Conservation (phyloP, 2,329 filamentous ascomycete species). For the Mycosphaerella sp. region DNA sequence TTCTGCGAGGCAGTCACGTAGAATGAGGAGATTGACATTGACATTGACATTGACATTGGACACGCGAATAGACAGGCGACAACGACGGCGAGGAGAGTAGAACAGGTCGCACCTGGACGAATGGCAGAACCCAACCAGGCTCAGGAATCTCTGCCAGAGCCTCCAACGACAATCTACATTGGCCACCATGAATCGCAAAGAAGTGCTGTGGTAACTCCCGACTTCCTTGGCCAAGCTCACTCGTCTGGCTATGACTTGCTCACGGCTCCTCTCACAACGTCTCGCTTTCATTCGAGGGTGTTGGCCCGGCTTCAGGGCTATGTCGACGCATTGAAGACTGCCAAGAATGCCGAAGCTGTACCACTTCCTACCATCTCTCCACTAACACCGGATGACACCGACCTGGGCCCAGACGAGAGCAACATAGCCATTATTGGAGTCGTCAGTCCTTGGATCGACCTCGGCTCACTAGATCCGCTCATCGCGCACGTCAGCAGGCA, state of each 20-base stretch:
- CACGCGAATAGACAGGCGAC: too few species aligned
- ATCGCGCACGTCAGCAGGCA: conserved; percentile 83
- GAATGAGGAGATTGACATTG: too few species aligned
- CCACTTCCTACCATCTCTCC: conserved; percentile 50
- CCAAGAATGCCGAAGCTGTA: conserved; percentile 35
- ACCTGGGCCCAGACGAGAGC: conserved; percentile 59
- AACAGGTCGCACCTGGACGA: too few species aligned
- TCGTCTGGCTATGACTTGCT: conserved; percentile 64
- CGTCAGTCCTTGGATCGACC: conserved; percentile 87
- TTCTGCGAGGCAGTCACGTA: too few species aligned
- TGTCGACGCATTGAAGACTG: conserved; percentile 42
- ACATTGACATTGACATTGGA: too few species aligned
- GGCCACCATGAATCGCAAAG: conserved; percentile 67
- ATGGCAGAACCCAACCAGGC: conserved; percentile 10
- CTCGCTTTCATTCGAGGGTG: conserved; percentile 64
- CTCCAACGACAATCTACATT: conserved; percentile 56
- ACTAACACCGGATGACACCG: conserved; percentile 73
- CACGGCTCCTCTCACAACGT: conserved; percentile 71
- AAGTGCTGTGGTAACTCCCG: conserved; percentile 38
- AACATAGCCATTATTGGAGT: conserved; percentile 71
- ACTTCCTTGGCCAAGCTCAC: conserved; percentile 61
- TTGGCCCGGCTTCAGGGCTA: conserved; percentile 56
- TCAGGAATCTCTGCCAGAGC: conserved; percentile 26
- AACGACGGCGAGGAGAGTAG: too few species aligned
- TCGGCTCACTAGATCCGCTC: conserved; percentile 74